Evolutionary conservation across 768 basidiomycete genomes (phyloP).

Genomic region (Cystobasidium onofrii): DNA sequence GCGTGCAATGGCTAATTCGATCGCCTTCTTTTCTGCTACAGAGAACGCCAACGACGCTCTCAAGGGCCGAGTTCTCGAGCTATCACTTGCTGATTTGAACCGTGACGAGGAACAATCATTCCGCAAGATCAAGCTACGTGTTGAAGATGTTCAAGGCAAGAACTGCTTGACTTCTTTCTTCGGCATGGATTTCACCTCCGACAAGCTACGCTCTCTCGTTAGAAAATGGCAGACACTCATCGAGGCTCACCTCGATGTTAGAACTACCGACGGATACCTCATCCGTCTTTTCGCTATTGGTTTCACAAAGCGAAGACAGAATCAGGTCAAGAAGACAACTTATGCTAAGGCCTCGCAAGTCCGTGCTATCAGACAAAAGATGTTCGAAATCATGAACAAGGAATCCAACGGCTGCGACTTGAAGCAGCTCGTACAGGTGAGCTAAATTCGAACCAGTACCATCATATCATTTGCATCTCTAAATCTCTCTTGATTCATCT

Average conservation of each 20-base stretch:
- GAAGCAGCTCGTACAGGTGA: slow-evolving; percentile 62
- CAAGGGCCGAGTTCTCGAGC: slow-evolving; percentile 90
- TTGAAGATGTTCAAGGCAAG: slow-evolving; percentile 78
- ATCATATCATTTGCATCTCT: no score
- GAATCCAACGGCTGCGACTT: slow-evolving; percentile 91
- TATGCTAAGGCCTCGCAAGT: slow-evolving; percentile 93
- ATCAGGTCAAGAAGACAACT: slow-evolving; percentile 97
- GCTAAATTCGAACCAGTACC: background rate
- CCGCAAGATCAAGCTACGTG: slow-evolving; percentile 96
- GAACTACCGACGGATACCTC: slow-evolving; percentile 98
- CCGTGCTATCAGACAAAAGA: slow-evolving; percentile 96
- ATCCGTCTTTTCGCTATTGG: slow-evolving; percentile 97
- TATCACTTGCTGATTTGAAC: slow-evolving; percentile 94
- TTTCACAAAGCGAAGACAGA: slow-evolving; percentile 93
- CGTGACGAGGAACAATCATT: slow-evolving; percentile 99
- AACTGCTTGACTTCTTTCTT: slow-evolving; percentile 99
- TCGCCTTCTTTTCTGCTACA: slow-evolving; percentile 45
- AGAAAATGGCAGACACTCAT: slow-evolving; percentile 99
- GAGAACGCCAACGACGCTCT: slow-evolving; percentile 98
- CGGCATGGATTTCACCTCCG: slow-evolving; percentile 99
- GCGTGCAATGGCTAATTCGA: no score
- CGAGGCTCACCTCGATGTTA: slow-evolving; percentile 96
- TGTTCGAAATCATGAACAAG: slow-evolving; percentile 97
- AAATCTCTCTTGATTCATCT: no score
- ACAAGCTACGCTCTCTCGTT: slow-evolving; percentile 98